These are phyloP conservation scores for Mimosa pudica DNA, from an alignment of 306 rosid species.

Conservation along the genomic window DNA sequence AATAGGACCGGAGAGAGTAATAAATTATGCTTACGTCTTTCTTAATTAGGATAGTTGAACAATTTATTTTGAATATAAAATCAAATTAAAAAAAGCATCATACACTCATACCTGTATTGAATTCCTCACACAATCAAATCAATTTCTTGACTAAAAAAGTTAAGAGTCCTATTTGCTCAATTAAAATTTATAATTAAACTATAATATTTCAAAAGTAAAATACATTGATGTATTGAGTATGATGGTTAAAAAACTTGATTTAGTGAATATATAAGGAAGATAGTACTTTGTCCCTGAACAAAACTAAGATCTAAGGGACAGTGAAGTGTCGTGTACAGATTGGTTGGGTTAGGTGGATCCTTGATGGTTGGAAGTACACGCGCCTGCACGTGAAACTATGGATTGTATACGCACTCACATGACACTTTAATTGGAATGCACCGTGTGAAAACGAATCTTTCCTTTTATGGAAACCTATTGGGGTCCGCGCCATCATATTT, in stretches of 20 bases:
- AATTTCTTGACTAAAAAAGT: too few species aligned
- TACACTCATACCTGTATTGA: too few species aligned
- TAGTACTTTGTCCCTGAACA: too few species aligned
- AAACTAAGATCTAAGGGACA: neutral
- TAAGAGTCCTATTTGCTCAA: too few species aligned
- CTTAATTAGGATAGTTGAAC: neutral
- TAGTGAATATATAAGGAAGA: neutral
- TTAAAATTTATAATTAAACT: too few species aligned
- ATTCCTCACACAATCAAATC: too few species aligned
- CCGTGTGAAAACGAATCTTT: conserved; percentile 44
- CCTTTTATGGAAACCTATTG: conserved; percentile 44
- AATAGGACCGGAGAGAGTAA: too few species aligned
- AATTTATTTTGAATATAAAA: conserved; percentile 14
- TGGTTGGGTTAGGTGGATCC: conserved; percentile 23
- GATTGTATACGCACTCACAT: conserved; percentile 8
- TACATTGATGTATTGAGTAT: too few species aligned
- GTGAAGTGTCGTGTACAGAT: neutral
- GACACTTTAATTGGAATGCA: conserved; percentile 25
- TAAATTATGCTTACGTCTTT: neutral
- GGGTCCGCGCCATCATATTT: neutral
- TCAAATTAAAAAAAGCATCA: neutral
- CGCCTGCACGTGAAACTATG: conserved; percentile 42
- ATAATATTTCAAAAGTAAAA: too few species aligned
- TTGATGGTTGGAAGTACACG: conserved; percentile 32
- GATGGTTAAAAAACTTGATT: too few species aligned